Evolutionary conservation across 176 grass and related monocot species (phyloP), one percentile per base, ranked within the genome.

Genomic region (Echinochloa phyllopogon): DNA sequence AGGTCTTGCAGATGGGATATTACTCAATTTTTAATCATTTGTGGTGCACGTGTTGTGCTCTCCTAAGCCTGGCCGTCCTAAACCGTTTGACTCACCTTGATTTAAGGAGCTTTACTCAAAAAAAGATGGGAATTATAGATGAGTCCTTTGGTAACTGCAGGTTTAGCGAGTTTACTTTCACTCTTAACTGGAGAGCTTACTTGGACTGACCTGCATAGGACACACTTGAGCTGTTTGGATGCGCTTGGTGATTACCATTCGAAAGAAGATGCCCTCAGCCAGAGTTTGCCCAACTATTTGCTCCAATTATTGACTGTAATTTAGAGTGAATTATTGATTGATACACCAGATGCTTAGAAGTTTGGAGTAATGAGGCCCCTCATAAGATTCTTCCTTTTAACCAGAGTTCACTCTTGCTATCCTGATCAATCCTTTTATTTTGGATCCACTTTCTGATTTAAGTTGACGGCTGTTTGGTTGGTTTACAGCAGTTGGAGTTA

Each of bases 401-500:
- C 71, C 27, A 52, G 71, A 37, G 71, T 37, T 20, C 4, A 24
- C 71, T 20, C 25, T 29, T 51, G 18, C 24, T 11, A 29, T 62
- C 17, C 37, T 67, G 16, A 38, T 8, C 16, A 63, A 3, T 50
- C 4, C 60, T 17, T 0, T 1, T 37, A 27, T 37, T 53, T 37
- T 55, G 27, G 72, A 37, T 38, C 45, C 27, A 38, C 4, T 39
- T 37, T 3, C 9, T 15, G 15, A 74, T 52, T 53, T 51, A 27
- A 74, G 15, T 74, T 74, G 71, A 74, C 6, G 10, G 50, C 17
- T 66, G 39, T 85, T 77, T 39, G 13, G 40, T 60, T 70, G 39
- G 25, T 70, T 70, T 78, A 7, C 38, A 9, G 83, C 83, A 76
- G 58, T 67, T 65, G 43, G 72, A 42, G 14, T 81, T 0, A 50